Conservation (phyloP, 805 yeast genomes). For the Spathaspora arborariae region DNA sequence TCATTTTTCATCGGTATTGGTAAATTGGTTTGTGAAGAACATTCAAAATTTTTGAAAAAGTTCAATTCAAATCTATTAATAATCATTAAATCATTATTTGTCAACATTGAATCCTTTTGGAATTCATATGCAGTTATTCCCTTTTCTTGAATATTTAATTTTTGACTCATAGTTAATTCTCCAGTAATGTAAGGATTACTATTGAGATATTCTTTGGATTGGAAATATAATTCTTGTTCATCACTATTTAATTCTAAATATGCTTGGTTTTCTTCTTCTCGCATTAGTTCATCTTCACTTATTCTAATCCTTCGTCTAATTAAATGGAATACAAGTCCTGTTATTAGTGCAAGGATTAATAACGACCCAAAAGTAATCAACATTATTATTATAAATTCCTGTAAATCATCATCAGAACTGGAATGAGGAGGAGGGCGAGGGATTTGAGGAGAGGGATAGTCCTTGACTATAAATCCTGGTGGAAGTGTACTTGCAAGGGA, state of each 20-base stretch:
- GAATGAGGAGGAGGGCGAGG: background rate
- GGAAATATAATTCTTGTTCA: slow-evolving; percentile 67
- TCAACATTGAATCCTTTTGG: slow-evolving; percentile 50
- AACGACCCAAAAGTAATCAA: slow-evolving; percentile 7
- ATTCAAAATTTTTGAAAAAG: slow-evolving; percentile 55
- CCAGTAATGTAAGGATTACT: slow-evolving; percentile 37
- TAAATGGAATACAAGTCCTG: slow-evolving; percentile 6
- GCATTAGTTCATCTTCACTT: slow-evolving; percentile 52
- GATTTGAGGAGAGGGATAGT: background rate
- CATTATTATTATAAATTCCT: slow-evolving; percentile 3
- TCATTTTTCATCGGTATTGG: slow-evolving; percentile 83
- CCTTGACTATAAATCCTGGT: background rate
- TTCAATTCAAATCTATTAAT: slow-evolving; percentile 61
- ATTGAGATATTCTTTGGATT: slow-evolving; percentile 49
- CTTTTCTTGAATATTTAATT: slow-evolving; percentile 72
- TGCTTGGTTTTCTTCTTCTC: slow-evolving; percentile 56
- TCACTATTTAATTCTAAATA: slow-evolving; percentile 60
- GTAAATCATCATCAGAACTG: background rate
- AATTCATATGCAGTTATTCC: slow-evolving; percentile 92
- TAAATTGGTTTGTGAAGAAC: slow-evolving; percentile 72
- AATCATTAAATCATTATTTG: slow-evolving; percentile 55
- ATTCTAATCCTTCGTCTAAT: slow-evolving; percentile 12
- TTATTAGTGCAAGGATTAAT: slow-evolving; percentile 6
- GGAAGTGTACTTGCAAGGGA: background rate
- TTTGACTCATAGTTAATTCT: slow-evolving; percentile 53